Evolutionary conservation across 352 stramenopile species (phyloP).

Genomic region (Phytophthora brassicae): DNA sequence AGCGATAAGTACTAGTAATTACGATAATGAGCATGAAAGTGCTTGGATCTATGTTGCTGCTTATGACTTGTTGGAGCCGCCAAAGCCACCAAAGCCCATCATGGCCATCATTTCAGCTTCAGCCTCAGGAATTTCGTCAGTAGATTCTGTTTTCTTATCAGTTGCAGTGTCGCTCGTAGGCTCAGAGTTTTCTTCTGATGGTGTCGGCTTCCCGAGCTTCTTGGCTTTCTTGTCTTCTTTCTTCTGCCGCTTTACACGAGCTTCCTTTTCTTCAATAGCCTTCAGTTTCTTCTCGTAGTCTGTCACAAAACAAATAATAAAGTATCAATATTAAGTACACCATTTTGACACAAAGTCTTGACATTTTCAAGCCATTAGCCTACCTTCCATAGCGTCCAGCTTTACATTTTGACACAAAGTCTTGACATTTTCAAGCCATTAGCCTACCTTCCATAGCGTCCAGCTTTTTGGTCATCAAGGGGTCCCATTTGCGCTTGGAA

Average conservation of each 20-base stretch:
- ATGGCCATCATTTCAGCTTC: conserved; percentile 90
- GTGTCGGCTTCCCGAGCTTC: conserved; percentile 33
- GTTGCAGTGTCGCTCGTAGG: neutral
- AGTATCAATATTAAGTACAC: neutral
- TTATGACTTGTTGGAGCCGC: conserved; percentile 71
- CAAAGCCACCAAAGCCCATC: conserved; percentile 91
- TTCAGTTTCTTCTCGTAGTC: conserved; percentile 89
- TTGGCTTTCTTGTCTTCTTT: conserved; percentile 77
- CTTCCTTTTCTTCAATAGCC: conserved; percentile 65
- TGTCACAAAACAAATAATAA: conserved; percentile 11
- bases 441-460: conserved; percentile 71
- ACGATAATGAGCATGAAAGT: conserved; percentile 1
- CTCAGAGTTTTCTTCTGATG: conserved; percentile 2
- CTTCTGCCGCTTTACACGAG: conserved; percentile 68
- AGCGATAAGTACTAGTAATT: neutral
- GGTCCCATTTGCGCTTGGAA: conserved; percentile 84
- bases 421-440: conserved; percentile 2
- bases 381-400: conserved; percentile 84
- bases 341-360: neutral
- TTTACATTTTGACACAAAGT: too few relatives aligned
- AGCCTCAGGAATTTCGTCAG: conserved; percentile 19
- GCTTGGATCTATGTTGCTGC: neutral
- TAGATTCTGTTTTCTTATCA: conserved; percentile 23
- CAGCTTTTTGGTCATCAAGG: conserved; percentile 79
- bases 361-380: conserved; percentile 8